A percentile compares a stretch with the other conserved stretches of the same genome.
phyloP scores from a whole-genome alignment of 257 asterid species.

The Prunella vulgaris region DNA sequence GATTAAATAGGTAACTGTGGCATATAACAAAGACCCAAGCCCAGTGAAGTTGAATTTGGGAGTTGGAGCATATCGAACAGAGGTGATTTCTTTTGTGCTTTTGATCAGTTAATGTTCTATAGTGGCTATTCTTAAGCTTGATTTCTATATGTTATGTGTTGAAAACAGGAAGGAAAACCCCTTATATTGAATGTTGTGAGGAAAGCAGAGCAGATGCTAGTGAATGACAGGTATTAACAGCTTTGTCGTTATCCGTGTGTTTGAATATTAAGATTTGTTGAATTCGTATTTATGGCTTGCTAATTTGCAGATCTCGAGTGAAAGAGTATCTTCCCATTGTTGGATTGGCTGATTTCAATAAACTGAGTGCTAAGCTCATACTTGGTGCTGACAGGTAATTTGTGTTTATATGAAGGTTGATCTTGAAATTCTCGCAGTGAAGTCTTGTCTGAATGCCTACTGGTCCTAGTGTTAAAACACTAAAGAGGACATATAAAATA shows the following conservation, averaged over 20 bases:
- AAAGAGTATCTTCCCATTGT: conserved; percentile 91
- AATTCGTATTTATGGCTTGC: conserved; percentile 9
- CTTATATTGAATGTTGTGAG: conserved; percentile 93
- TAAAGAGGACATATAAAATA: background rate
- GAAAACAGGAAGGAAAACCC: conserved; percentile 90
- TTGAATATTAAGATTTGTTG: conserved; percentile 8
- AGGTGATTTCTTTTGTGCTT: conserved; percentile 44
- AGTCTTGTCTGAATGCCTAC: background rate
- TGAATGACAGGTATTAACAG: conserved; percentile 60
- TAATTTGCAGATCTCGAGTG: conserved; percentile 63
- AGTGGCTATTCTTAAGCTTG: background rate
- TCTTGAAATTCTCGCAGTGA: background rate
- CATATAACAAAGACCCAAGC: conserved; percentile 82
- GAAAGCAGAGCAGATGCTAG: conserved; percentile 72
- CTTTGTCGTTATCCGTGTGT: background rate
- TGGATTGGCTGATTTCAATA: conserved; percentile 85
- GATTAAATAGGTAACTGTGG: conserved; percentile 74
- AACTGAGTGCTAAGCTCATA: conserved; percentile 88
- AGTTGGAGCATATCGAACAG: conserved; percentile 98
- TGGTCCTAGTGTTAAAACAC: conserved; percentile 1
- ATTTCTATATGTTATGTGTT: background rate
- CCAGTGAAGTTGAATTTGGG: conserved; percentile 89
- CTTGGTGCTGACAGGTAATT: conserved; percentile 87
- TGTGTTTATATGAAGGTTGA: background rate
- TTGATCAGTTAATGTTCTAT: background rate